phyloP scores from a whole-genome alignment of 2,329 filamentous ascomycete species.

The Aspergillus persii region DNA sequence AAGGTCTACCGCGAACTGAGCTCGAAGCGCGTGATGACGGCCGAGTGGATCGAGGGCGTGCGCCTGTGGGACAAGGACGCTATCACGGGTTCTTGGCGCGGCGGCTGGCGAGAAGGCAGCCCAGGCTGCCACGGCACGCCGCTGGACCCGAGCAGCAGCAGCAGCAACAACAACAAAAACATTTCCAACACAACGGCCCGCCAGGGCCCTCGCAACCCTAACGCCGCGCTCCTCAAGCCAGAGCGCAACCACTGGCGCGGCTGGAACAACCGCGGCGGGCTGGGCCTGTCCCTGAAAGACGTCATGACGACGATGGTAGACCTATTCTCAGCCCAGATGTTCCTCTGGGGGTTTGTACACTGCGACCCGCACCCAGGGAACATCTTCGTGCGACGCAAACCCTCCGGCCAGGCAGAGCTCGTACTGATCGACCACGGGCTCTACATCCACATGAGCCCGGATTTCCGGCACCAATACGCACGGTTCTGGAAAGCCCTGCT shows the following conservation, averaged over 20 bases:
- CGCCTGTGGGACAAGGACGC: slow-evolving; percentile 87
- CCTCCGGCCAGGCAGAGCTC: slow-evolving; percentile 79
- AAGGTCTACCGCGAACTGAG: slow-evolving; percentile 78
- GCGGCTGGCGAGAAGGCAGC: slow-evolving; percentile 71
- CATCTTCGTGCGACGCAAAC: slow-evolving; percentile 86
- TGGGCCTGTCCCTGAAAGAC: slow-evolving; percentile 77
- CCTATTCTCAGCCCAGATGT: slow-evolving; percentile 96
- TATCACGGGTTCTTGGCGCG: slow-evolving; percentile 74
- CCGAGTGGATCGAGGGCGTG: slow-evolving; percentile 96
- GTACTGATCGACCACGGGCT: slow-evolving; percentile 97
- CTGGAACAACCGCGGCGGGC: slow-evolving; percentile 67
- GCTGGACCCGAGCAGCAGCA: slow-evolving; percentile 50
- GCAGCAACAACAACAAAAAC: slow-evolving; percentile 42
- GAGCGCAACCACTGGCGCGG: slow-evolving; percentile 78
- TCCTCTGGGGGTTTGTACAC: slow-evolving; percentile 92
- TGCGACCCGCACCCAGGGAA: slow-evolving; percentile 98
- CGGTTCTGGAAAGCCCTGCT: slow-evolving; percentile 92
- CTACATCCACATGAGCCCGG: slow-evolving; percentile 84
- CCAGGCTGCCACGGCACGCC: slow-evolving; percentile 70
- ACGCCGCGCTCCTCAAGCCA: slow-evolving; percentile 67
- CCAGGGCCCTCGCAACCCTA: slow-evolving; percentile 40
- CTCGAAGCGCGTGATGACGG: slow-evolving; percentile 81
- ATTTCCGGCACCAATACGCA: slow-evolving; percentile 82
- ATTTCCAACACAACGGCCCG: slow-evolving; percentile 43
- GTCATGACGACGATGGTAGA: slow-evolving; percentile 98